A percentile compares a stretch with the other conserved stretches of the same genome.
phyloP scores from a whole-genome alignment of 345 rosid species.

The Acer negundo region DNA sequence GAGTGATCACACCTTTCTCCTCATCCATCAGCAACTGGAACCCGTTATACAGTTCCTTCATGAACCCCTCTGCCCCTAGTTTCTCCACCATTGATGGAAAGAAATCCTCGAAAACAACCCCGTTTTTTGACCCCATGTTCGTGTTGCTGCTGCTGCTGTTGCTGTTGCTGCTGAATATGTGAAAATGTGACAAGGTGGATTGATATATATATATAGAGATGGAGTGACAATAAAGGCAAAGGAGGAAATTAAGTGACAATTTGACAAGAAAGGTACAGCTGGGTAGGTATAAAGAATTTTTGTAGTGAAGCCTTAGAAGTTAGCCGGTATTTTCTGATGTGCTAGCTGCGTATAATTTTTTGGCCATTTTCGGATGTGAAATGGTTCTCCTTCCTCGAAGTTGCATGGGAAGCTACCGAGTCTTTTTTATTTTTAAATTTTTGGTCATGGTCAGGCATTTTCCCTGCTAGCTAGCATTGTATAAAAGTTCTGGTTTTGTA shows the following conservation, averaged over 20 bases:
- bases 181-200: not conserved
- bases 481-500: not conserved
- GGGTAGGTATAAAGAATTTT: not conserved
- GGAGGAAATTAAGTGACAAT: constrained; percentile 12
- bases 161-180: not conserved
- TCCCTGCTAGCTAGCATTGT: not conserved
- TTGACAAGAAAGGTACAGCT: constrained; percentile 37
- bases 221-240: not conserved
- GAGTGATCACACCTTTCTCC: constrained; percentile 47
- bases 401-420: constrained; percentile 40
- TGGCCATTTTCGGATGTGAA: constrained; percentile 8
- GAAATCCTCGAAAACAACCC: constrained; percentile 51
- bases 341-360: constrained; percentile 2
- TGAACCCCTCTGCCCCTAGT: constrained; percentile 56
- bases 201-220: constrained; percentile 22
- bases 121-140: constrained; percentile 30
- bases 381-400: constrained; percentile 45
- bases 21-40: constrained; percentile 52
- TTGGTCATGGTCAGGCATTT: constrained; percentile 17
- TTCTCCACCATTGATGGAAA: constrained; percentile 63
- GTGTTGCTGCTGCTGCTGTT: not conserved
- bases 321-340: constrained; percentile 9
- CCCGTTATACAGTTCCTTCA: constrained; percentile 56
- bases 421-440: not conserved
- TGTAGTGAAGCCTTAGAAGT: not conserved